These are phyloP conservation scores for Amanita jacksonii DNA, from an alignment of 768 basidiomycete genomes.

Conservation along the genomic window DNA sequence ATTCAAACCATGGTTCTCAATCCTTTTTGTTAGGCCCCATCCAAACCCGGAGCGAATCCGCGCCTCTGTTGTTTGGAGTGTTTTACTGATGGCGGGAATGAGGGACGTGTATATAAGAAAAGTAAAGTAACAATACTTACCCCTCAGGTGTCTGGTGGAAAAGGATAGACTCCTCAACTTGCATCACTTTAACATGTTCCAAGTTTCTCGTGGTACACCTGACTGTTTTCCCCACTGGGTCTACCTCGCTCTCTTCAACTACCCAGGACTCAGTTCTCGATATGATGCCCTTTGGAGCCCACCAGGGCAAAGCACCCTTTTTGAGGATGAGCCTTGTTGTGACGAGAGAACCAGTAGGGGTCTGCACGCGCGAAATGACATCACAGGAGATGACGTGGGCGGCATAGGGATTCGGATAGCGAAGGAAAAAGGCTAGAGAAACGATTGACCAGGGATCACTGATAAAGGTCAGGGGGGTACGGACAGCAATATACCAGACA, in stretches of 20 bases:
- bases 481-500: conserved; percentile 6
- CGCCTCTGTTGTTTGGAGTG: conserved; percentile 79
- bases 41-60: conserved; percentile 84
- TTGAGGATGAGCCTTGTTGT: conserved; percentile 92
- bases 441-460: conserved; percentile 95
- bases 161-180: conserved; percentile 75
- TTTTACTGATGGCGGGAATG: conserved; percentile 41
- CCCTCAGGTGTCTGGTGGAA: conserved; percentile 62
- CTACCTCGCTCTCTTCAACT: conserved; percentile 90
- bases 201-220: conserved; percentile 80
- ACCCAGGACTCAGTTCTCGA: conserved; percentile 89
- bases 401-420: conserved; percentile 94
- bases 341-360: conserved; percentile 62
- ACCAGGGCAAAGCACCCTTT: conserved; percentile 81
- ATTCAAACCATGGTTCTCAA: conserved; percentile 78
- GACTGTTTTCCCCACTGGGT: conserved; percentile 70
- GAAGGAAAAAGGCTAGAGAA: conserved; percentile 86
- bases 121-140: conserved; percentile 31
- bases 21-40: conserved; percentile 80
- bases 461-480: conserved; percentile 6
- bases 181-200: conserved; percentile 91
- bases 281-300: conserved; percentile 81
- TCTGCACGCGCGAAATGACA: conserved; percentile 77
- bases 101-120: no score
- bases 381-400: conserved; percentile 93